A percentile compares a stretch with the other conserved stretches of the same genome.
Conservation (phyloP, 306 rosid genomes). For the Abrus pulchellus region DNA sequence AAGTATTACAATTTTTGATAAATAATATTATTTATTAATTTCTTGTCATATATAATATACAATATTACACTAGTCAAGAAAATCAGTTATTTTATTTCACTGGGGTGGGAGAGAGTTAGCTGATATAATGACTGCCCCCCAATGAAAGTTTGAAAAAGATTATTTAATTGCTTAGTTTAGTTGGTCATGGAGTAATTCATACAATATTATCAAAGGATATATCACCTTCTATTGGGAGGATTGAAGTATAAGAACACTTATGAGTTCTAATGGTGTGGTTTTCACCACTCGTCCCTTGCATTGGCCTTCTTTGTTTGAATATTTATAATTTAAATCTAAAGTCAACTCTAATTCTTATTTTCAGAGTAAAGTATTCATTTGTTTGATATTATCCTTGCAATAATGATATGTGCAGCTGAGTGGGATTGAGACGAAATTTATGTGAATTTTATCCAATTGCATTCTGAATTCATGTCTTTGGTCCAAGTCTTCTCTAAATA, state of each 20-base stretch:
- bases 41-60: too few relatives aligned
- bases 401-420: constrained; percentile 22
- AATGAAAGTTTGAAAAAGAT: not conserved
- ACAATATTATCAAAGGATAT: not conserved
- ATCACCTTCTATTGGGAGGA: constrained; percentile 3
- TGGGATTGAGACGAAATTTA: constrained; percentile 13
- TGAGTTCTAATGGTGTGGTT: not conserved
- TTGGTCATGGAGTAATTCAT: constrained; percentile 9
- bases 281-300: not conserved
- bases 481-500: not conserved
- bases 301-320: not conserved
- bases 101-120: not conserved
- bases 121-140: not conserved
- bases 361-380: constrained; percentile 21
- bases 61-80: too few relatives aligned
- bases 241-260: not conserved
- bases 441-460: constrained; percentile 2
- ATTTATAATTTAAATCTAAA: constrained; percentile 13
- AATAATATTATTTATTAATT: too few relatives aligned
- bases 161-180: not conserved
- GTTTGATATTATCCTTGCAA: constrained; percentile 37
- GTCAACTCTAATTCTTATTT: constrained; percentile 41
- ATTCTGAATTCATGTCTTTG: not conserved
- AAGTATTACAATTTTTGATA: too few relatives aligned
- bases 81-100: too few relatives aligned